phyloP scores from a whole-genome alignment of 2,329 filamentous ascomycete genomes.

The Ramularia collo-cygni region DNA sequence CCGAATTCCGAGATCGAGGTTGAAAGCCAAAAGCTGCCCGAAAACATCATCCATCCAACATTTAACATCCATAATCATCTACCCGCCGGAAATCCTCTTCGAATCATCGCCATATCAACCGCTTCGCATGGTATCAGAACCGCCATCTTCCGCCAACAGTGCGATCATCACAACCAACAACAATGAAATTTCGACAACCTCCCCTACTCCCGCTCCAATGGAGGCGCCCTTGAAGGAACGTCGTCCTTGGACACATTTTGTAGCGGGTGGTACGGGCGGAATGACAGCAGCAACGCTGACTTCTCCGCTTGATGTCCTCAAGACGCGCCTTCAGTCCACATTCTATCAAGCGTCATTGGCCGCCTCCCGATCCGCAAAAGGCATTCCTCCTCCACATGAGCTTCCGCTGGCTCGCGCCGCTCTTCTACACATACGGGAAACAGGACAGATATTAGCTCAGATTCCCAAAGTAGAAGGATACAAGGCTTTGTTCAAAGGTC shows the following conservation, averaged over 20 bases:
- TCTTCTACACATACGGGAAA: slow-evolving; percentile 72
- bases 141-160: slow-evolving; percentile 2
- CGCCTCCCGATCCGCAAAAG: slow-evolving; percentile 56
- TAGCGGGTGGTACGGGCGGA: slow-evolving; percentile 82
- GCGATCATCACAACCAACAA: background rate
- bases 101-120: no score
- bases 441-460: slow-evolving; percentile 72
- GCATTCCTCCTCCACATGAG: slow-evolving; percentile 46
- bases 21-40: no score
- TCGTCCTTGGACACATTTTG: slow-evolving; percentile 86
- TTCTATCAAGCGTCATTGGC: slow-evolving; percentile 83
- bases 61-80: no score
- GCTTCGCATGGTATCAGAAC: slow-evolving; percentile 5
- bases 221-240: slow-evolving; percentile 20
- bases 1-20: no score
- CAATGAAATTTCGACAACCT: slow-evolving; percentile 13
- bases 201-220: slow-evolving; percentile 6
- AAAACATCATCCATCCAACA: no score
- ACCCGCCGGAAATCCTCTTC: no score
- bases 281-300: slow-evolving; percentile 92
- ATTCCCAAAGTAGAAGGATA: slow-evolving; percentile 78
- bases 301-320: slow-evolving; percentile 86
- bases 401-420: slow-evolving; percentile 61
- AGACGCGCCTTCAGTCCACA: slow-evolving; percentile 87
- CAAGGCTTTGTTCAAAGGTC: slow-evolving; percentile 84